phyloP scores from a whole-genome alignment of 2,329 filamentous ascomycete species.

The Coniochaeta sp. region DNA sequence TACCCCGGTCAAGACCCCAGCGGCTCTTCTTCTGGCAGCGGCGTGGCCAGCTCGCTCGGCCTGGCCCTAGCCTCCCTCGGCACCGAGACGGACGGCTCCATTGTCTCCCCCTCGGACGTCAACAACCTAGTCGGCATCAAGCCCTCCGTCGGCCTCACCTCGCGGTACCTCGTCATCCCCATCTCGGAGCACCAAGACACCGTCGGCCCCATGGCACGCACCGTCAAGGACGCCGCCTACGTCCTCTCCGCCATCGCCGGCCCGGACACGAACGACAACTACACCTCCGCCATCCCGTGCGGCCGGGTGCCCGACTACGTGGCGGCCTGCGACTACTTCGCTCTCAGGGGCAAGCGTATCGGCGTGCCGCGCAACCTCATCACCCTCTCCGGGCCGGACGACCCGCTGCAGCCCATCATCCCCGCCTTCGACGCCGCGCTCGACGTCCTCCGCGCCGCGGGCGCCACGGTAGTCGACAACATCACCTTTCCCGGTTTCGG shows the following conservation, averaged over 20 bases:
- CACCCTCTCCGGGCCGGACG: conserved; percentile 11
- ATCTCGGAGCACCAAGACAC: conserved; percentile 59
- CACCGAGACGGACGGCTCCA: conserved; percentile 59
- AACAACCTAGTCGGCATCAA: conserved; percentile 65
- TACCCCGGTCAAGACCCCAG: conserved; percentile 52
- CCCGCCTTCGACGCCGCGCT: conserved; percentile 51
- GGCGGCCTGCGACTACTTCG: conserved; percentile 44
- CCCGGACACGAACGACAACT: conserved; percentile 53
- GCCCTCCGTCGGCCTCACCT: conserved; percentile 60
- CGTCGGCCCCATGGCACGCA: conserved; percentile 57
- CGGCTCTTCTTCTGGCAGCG: conserved; percentile 55
- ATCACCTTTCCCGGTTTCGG: conserved; percentile 48
- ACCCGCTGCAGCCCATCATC: conserved; percentile 18
- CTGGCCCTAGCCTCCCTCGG: conserved; percentile 53
- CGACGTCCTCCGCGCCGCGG: conserved; percentile 41
- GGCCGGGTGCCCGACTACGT: conserved; percentile 52
- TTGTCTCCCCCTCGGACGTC: conserved; percentile 43
- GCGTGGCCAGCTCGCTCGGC: conserved; percentile 51
- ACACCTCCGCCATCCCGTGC: conserved; percentile 54
- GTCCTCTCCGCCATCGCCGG: conserved; percentile 59
- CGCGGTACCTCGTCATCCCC: conserved; percentile 56
- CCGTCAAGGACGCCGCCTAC: conserved; percentile 58
- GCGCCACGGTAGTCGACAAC: conserved; percentile 41
- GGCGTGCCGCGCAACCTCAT: conserved; percentile 58
- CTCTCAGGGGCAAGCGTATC: conserved; percentile 51